These are phyloP conservation scores for Cephalotrichum gorgonifer DNA, from an alignment of 2,329 filamentous ascomycete genomes.

Conservation along the genomic window DNA sequence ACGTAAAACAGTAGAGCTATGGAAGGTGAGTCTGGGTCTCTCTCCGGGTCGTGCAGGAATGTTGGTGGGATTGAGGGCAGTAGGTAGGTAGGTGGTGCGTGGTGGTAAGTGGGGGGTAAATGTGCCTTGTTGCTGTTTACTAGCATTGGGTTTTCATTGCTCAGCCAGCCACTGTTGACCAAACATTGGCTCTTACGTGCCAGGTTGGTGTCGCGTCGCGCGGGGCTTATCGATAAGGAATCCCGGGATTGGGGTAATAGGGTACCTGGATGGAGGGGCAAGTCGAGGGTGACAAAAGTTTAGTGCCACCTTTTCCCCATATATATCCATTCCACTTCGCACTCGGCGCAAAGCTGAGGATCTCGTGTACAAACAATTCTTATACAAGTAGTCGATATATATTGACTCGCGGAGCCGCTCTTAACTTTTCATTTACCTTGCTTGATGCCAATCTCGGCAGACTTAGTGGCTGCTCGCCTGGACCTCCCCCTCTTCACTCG, in stretches of 20 bases:
- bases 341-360: too few relatives aligned
- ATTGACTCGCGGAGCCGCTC: too few relatives aligned
- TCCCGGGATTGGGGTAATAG: neutral
- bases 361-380: too few relatives aligned
- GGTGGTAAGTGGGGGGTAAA: neutral
- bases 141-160: neutral
- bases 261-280: neutral
- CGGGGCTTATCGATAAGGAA: slow-evolving; percentile 3
- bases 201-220: neutral
- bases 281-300: neutral
- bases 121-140: neutral
- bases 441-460: too few relatives aligned
- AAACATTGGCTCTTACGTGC: too few relatives aligned
- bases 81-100: neutral
- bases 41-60: neutral
- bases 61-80: neutral
- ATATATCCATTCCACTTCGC: too few relatives aligned
- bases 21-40: too few relatives aligned
- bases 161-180: neutral
- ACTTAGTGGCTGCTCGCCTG: too few relatives aligned
- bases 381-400: too few relatives aligned
- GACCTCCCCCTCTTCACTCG: neutral
- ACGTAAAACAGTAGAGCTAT: too few relatives aligned
- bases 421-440: too few relatives aligned
- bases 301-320: too few relatives aligned